A percentile compares a stretch with the other conserved stretches of the same genome.
Evolutionary conservation across 1,284 basidiomycete species (phyloP).

Genomic region (Cutaneotrichosporon mucoides): DNA sequence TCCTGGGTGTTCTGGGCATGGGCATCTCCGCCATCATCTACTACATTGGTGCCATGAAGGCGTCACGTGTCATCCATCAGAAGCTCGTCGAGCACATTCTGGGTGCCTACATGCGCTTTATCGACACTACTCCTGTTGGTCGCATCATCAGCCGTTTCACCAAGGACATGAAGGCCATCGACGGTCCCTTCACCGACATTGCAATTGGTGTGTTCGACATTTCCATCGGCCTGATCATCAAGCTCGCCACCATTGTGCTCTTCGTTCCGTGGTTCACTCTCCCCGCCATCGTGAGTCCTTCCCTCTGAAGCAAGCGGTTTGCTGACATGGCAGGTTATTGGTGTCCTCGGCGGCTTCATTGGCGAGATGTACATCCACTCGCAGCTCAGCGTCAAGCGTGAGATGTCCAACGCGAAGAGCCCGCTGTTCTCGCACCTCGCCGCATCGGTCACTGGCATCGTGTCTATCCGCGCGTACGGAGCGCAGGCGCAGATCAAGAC

Average conservation of each 20-base stretch:
- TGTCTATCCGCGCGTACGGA: constrained; percentile 50
- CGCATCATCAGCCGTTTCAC: constrained; percentile 60
- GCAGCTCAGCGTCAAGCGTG: constrained; percentile 66
- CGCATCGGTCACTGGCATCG: constrained; percentile 62
- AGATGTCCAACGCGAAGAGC: constrained; percentile 63
- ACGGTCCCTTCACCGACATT: constrained; percentile 43
- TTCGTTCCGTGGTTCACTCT: constrained; percentile 53
- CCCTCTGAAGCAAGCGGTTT: no score
- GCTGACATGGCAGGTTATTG: constrained; percentile 37
- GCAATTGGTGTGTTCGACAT: constrained; percentile 42
- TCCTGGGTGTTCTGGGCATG: constrained; percentile 32
- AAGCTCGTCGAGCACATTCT: constrained; percentile 59
- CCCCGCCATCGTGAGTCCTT: constrained; percentile 36
- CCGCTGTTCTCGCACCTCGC: constrained; percentile 69
- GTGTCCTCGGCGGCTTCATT: constrained; percentile 53
- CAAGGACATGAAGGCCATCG: constrained; percentile 55
- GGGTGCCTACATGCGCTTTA: constrained; percentile 58
- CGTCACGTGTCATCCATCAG: constrained; percentile 59
- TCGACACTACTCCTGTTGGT: constrained; percentile 60
- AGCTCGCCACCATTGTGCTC: constrained; percentile 52
- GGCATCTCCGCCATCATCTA: constrained; percentile 43
- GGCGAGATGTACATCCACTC: constrained; percentile 60
- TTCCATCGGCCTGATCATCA: constrained; percentile 48
- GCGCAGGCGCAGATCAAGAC: constrained; percentile 42
- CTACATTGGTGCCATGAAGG: constrained; percentile 53